Evolutionary conservation across 371 early-diverging fungal species (phyloP).

Genomic region (Mucor irregularis): DNA sequence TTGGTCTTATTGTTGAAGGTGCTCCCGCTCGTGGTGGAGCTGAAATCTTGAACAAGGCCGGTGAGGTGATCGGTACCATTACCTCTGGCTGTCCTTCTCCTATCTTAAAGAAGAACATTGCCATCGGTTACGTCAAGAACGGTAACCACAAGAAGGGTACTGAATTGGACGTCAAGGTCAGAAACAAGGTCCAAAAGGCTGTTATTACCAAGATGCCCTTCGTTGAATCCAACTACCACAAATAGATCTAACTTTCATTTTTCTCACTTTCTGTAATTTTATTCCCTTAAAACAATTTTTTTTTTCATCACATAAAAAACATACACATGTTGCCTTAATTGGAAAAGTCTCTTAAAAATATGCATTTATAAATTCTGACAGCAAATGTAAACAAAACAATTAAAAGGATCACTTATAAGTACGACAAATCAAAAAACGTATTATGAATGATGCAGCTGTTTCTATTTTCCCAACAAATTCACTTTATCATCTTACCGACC

Average conservation of each 20-base stretch:
- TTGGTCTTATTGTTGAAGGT: constrained; percentile 92
- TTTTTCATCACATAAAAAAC: no score
- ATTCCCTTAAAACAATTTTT: no score
- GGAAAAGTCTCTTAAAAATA: no score
- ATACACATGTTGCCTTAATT: no score
- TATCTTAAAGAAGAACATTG: constrained; percentile 91
- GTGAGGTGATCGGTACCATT: constrained; percentile 72
- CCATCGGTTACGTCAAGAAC: constrained; percentile 93
- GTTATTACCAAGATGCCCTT: constrained; percentile 95
- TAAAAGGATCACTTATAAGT: no score
- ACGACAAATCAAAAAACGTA: no score
- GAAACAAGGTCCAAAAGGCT: constrained; percentile 82
- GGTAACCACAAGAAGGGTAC: constrained; percentile 90
- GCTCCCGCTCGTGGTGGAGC: constrained; percentile 93
- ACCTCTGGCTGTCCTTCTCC: constrained; percentile 96
- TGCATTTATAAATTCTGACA: no score
- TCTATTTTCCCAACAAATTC: no score
- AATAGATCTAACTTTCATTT: constrained; percentile 28
- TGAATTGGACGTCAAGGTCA: constrained; percentile 85
- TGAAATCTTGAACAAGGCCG: constrained; percentile 66
- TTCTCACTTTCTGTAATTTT: background rate
- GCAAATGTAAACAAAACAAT: no score
- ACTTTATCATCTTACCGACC: no score
- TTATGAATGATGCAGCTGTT: no score
- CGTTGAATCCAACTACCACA: constrained; percentile 82